phyloP scores from a whole-genome alignment of 2,329 filamentous ascomycete genomes.

The Fusarium nygamai region DNA sequence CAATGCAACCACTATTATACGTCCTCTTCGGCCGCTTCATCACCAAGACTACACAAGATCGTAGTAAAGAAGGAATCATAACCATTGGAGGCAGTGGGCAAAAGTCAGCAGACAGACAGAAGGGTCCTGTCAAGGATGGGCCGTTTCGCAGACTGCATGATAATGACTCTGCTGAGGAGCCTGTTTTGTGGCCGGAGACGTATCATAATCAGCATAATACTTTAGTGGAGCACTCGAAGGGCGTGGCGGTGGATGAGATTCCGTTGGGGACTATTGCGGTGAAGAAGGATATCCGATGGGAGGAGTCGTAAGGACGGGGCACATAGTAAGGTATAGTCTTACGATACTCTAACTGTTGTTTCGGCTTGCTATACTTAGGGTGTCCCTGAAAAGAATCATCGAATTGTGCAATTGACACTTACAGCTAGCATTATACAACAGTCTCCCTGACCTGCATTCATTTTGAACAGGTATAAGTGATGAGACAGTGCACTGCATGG shows the following conservation, averaged over 20 bases:
- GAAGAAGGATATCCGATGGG: not conserved
- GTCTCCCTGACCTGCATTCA: no score
- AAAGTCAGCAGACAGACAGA: not conserved
- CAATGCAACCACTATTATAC: not conserved
- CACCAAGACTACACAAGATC: not conserved
- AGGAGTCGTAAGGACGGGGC: not conserved
- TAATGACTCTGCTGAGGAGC: conserved; percentile 7
- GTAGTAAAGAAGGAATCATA: not conserved
- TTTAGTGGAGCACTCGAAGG: not conserved
- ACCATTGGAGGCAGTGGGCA: not conserved
- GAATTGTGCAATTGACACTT: no score
- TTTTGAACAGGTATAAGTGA: no score
- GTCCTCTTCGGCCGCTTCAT: not conserved
- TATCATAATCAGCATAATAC: conserved; percentile 4
- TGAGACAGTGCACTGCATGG: no score
- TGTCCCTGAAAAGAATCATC: no score
- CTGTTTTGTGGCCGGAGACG: conserved; percentile 3
- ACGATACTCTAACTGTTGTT: no score
- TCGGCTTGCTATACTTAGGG: no score
- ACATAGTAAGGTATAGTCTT: no score
- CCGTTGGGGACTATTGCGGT: not conserved
- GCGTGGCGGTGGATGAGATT: not conserved
- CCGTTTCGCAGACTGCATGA: not conserved
- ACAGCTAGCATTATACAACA: no score
- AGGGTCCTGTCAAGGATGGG: not conserved